Conservation (phyloP, 768 basidiomycete species). For the Tulasnella sp. region DNA sequence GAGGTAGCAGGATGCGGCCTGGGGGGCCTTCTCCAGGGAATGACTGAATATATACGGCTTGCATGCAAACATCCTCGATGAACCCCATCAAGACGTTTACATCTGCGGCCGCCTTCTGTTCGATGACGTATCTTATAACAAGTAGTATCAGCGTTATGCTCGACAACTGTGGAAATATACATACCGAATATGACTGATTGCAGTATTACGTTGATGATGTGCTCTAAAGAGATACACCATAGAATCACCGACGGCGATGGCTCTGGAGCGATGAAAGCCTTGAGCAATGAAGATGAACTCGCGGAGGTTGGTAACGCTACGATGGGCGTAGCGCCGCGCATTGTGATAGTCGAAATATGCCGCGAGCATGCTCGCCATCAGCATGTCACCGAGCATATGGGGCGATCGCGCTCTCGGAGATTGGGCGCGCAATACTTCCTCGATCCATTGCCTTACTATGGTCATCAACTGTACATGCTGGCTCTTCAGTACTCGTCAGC, state of each 20-base stretch:
- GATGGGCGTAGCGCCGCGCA: background rate
- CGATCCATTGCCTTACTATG: conserved; percentile 1
- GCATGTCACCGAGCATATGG: background rate
- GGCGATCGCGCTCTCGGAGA: background rate
- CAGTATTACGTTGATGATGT: background rate
- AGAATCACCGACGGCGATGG: background rate
- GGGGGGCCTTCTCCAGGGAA: background rate
- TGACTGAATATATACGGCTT: background rate
- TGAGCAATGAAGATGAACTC: background rate
- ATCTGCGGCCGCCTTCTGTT: background rate
- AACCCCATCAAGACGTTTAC: background rate
- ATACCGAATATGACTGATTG: background rate
- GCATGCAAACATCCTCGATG: conserved; percentile 9
- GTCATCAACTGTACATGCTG: background rate
- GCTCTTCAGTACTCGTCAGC: background rate
- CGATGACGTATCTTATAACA: background rate
- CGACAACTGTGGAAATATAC: background rate
- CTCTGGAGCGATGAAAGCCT: background rate
- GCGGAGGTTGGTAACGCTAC: background rate
- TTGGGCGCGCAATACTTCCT: background rate
- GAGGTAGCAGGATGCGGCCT: background rate
- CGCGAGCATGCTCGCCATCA: background rate
- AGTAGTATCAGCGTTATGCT: background rate
- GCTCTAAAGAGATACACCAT: background rate
- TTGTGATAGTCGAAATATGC: background rate